Conservation (phyloP, 2,329 filamentous ascomycete species). For the Aspergillus eucalypticola region DNA sequence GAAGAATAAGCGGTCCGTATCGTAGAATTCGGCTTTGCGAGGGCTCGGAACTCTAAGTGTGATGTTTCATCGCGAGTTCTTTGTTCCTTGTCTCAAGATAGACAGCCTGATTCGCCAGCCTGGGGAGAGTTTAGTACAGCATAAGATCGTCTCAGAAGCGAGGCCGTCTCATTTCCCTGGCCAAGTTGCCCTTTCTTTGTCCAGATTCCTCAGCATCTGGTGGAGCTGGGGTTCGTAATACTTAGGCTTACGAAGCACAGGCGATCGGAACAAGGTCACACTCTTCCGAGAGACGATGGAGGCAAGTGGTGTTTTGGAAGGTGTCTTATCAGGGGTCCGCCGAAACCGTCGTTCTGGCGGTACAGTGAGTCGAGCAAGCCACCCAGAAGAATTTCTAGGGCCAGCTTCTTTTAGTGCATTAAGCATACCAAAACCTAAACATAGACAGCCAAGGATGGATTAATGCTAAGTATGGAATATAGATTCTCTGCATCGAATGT, state of each 20-base stretch:
- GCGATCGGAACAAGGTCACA: neutral
- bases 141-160: neutral
- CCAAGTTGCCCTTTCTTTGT: neutral
- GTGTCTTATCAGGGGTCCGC: neutral
- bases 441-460: neutral
- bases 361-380: neutral
- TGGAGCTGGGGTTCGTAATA: neutral
- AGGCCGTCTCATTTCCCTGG: neutral
- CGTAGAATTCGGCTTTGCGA: neutral
- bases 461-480: neutral
- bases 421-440: neutral
- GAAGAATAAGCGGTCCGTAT: neutral
- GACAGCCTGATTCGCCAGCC: neutral
- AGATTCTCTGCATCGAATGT: neutral
- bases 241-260: neutral
- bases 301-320: neutral
- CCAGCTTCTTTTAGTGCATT: neutral
- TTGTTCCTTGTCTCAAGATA: neutral
- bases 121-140: neutral
- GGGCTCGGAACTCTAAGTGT: neutral
- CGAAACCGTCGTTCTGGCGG: neutral
- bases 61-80: neutral
- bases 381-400: neutral
- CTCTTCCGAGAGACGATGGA: neutral
- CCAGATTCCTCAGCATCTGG: neutral